Conservation (phyloP, 140 eudicot species). For the Stevia rebaudiana region DNA sequence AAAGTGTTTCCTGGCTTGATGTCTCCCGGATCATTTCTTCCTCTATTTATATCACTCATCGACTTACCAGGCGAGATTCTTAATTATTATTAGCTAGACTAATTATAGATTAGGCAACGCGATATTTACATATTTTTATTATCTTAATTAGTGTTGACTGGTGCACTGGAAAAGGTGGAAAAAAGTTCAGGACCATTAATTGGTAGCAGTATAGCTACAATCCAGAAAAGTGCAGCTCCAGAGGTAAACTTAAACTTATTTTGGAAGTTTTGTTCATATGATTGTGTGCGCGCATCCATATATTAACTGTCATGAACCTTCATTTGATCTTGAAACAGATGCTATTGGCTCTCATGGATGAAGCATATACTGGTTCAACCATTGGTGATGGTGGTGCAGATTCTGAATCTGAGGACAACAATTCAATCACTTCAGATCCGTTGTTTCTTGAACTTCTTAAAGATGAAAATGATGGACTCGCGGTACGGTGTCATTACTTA, state of each 20-base stretch:
- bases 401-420: conserved; percentile 81
- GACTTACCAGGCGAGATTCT: conserved; percentile 71
- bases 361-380: conserved; percentile 94
- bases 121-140: conserved; percentile 4
- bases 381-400: conserved; percentile 92
- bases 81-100: background rate
- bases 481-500: conserved; percentile 54
- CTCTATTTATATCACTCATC: conserved; percentile 64
- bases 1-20: conserved; percentile 62
- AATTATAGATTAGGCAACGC: background rate
- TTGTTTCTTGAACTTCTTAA: conserved; percentile 82
- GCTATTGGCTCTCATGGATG: conserved; percentile 95
- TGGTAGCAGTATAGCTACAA: conserved; percentile 89
- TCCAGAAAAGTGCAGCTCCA: conserved; percentile 90
- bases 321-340: conserved; percentile 45
- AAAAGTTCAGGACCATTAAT: conserved; percentile 77
- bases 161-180: conserved; percentile 89
- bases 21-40: conserved; percentile 89
- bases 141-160: conserved; percentile 60
- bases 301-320: conserved; percentile 7
- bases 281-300: background rate
- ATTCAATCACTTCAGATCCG: conserved; percentile 79
- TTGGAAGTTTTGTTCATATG: background rate
- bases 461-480: conserved; percentile 97
- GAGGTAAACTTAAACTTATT: conserved; percentile 59